Base-by-base conservation (phyloP, 2,329 filamentous ascomycete species). In the Paecilomyces fulvus region DNA sequence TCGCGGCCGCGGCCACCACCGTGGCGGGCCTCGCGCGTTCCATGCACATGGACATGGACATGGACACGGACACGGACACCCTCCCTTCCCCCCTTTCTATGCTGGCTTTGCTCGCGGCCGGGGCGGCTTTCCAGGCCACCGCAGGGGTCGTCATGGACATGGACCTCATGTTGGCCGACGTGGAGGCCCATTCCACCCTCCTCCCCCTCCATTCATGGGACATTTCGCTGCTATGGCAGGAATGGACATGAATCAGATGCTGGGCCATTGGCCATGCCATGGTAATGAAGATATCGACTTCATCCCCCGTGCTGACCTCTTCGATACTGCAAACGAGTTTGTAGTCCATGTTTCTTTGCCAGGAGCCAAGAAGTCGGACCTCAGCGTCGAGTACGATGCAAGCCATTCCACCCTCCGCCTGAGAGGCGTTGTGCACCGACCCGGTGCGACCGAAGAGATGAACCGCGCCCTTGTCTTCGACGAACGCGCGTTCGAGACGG, bases 341-440 rank as follows among this genome's bases (percentile, higher is more conserved):
- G 76, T 90, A 49, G 74, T 94, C 8, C 89, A 94, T 70, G 67
- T 84, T 51, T 86, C 88, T 1, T 79, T 95, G 0, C 88, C 90
- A 0, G 90, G 90, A 25, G 89, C 86, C 1, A 86, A 86, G 74
- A 92, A 91, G 73, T 82, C 89, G 64, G 88, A 94, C 65, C 77
- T 94, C 5, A 86, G 82, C 56, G 83, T 94, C 50, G 85, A 86
- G 70, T 95, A 88, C 83, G 84, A 92, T 62, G 79, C 82, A 0
- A 86, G 89, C 57, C 83, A 83, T 65, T 80, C 78, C 51, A 76
- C 81, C 55, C 76, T 95, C 48, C 83, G 79, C 63, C 75, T 95
- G 55, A 80, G 85, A 1, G 90, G 90, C 53, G 85, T 92, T 0
- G 80, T 91, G 8, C 82, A 90, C 69, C 82, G 89, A 1, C 86